Base-by-base conservation (phyloP, 208 protist species). In the Wallacemonas sp. region DNA sequence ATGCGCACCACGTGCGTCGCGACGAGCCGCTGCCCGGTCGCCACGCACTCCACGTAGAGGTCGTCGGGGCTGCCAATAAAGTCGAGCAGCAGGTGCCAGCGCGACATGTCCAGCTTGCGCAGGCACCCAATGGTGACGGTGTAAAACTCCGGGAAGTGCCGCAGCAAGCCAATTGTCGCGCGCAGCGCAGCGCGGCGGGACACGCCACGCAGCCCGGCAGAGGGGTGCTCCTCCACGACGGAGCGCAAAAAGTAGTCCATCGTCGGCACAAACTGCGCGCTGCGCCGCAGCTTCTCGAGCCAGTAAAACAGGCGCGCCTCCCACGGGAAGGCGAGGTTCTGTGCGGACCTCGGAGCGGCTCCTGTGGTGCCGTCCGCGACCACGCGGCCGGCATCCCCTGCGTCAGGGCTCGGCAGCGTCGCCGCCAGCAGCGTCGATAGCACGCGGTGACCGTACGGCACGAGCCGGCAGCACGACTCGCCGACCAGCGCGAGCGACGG, bases 131-230 rank as follows among this genome's bases (percentile, higher is more conserved):
- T 79, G 10, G 89, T 73, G 8, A 95, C 72, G 45, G 71, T 57
- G 68, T 90, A 74, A 62, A 83, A 92, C 62, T 92, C 89, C 0
- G 82, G 76, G 65, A 89, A 93, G 57, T 74, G 76, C 46, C 80
- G 77, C 48, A 95, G 75, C n/a, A 91, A 70, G 3, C 57, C 32
- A 10, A 93, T 50, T 20, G 68, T 63, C 22, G 74, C 73, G 32
- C 76, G 74, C 46, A 95, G 48, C 14, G 82, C 81, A 36, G 55
- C 75, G 20, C 67, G 61, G 5, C 81, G 75, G 45, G 81, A 68
- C 11, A 84, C 62, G 11, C 63, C 57, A 2, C 73, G 74, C 25
- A 81, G 61, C 11, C 76, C 74, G 7, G 61, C 78, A 29, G 77
- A 73, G 18, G 82, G 76, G 12, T 72, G 67, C 52, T 87, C 81